These are phyloP conservation scores for Suhomyces taliae DNA, from an alignment of 1,139 yeast species.

Conservation along the genomic window DNA sequence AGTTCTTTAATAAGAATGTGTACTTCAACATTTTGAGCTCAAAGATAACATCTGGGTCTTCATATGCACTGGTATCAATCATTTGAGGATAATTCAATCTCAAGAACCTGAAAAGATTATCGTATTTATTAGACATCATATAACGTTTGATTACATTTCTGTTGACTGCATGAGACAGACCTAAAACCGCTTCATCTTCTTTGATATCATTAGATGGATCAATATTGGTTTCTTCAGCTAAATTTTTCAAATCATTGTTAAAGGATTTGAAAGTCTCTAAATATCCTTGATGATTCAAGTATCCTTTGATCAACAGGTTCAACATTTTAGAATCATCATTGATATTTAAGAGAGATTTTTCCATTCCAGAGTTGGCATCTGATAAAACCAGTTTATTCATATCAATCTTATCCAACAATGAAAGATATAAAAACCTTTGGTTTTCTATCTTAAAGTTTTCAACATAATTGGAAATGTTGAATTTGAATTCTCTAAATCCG, in stretches of 20 bases:
- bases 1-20: conserved; percentile 29
- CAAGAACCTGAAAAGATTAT: conserved; percentile 44
- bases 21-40: conserved; percentile 54
- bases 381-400: conserved; percentile 5
- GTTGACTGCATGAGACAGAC: conserved; percentile 39
- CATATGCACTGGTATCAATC: conserved; percentile 22
- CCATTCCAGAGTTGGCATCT: conserved; percentile 13
- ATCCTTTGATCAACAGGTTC: conserved; percentile 62
- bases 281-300: conserved; percentile 73
- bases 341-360: conserved; percentile 24
- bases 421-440: conserved; percentile 21
- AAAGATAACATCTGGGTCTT: conserved; percentile 42
- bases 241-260: conserved; percentile 38
- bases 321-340: conserved; percentile 36
- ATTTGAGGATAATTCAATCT: conserved; percentile 46
- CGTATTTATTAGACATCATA: conserved; percentile 50
- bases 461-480: conserved; percentile 70
- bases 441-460: conserved; percentile 36
- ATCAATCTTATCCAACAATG: conserved; percentile 20
- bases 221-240: conserved; percentile 23
- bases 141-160: conserved; percentile 54
- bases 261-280: conserved; percentile 67
- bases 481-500: conserved; percentile 67
- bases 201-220: conserved; percentile 1
- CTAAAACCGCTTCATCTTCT: conserved; percentile 15